Percentiles rank a stretch among this genome's conserved stretches.
phyloP scores from a whole-genome alignment of 495 filamentous ascomycete species.

The Aspergillus cavernicola region DNA sequence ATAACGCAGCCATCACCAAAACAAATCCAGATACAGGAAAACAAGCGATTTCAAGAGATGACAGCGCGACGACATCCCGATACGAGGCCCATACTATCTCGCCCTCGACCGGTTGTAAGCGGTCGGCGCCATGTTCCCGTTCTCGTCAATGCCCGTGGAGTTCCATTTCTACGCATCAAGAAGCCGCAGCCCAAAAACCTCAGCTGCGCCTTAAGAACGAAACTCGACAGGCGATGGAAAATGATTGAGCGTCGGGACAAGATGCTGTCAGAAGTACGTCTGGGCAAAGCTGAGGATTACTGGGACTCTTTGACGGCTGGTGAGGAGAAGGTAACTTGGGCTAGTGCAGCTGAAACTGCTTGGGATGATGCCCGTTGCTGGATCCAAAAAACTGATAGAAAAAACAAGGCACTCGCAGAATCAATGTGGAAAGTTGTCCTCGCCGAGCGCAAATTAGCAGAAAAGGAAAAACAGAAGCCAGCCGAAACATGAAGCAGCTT shows the following conservation, averaged over 20 bases:
- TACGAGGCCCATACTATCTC: conserved; percentile 39
- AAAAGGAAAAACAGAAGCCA: conserved; percentile 22
- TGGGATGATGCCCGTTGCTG: conserved; percentile 19
- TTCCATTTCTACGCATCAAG: conserved; percentile 67
- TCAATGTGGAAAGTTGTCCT: conserved; percentile 44
- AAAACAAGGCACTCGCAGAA: conserved; percentile 29
- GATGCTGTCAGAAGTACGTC: conserved; percentile 31
- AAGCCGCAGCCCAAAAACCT: conserved; percentile 64
- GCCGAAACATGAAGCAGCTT: neutral
- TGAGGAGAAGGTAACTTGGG: conserved; percentile 24
- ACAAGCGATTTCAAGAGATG: conserved; percentile 22
- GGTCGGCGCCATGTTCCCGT: conserved; percentile 57
- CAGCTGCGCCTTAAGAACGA: conserved; percentile 52
- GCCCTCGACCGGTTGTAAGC: conserved; percentile 42
- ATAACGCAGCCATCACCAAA: conserved; percentile 22
- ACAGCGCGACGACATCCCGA: conserved; percentile 34
- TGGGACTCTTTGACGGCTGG: conserved; percentile 47
- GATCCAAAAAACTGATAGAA: conserved; percentile 24
- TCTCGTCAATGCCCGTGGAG: conserved; percentile 51
- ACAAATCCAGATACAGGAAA: conserved; percentile 25
- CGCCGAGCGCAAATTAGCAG: conserved; percentile 35
- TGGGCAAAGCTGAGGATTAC: conserved; percentile 54
- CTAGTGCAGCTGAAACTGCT: conserved; percentile 13
- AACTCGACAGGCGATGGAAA: conserved; percentile 41
- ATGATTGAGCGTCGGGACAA: conserved; percentile 27